phyloP scores from a whole-genome alignment of 257 asterid genomes.

The Solanum tarijense region DNA sequence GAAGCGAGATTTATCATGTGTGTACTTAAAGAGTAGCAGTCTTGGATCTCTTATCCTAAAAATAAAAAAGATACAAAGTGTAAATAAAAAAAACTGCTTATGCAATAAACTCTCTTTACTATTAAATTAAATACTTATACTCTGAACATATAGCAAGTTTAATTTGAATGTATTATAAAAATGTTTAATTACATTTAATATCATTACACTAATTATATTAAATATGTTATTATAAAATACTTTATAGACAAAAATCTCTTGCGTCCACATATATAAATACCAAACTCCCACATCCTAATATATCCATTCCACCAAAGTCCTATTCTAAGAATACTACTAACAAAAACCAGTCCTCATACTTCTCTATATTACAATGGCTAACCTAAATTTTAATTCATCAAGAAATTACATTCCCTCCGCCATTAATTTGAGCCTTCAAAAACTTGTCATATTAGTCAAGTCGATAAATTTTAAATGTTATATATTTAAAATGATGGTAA shows the following conservation, averaged over 20 bases:
- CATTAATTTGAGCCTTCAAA: background rate
- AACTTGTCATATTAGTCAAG: background rate
- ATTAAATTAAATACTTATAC: background rate
- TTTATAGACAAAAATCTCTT: background rate
- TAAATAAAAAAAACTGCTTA: background rate
- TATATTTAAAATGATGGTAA: too few species aligned
- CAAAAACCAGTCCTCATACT: background rate
- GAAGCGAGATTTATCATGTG: background rate
- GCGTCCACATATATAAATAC: background rate
- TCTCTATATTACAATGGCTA: background rate
- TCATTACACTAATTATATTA: too few species aligned
- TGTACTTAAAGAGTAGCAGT: background rate
- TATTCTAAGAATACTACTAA: background rate
- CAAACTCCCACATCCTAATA: background rate
- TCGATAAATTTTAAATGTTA: background rate
- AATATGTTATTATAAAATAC: too few species aligned
- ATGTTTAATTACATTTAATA: background rate
- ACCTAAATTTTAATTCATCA: background rate
- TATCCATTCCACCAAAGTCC: background rate
- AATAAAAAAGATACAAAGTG: background rate
- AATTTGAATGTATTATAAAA: background rate
- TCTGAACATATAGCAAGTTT: background rate
- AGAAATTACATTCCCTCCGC: background rate
- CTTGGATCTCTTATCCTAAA: rapidly evolving
- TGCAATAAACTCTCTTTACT: background rate